Percentiles rank a stretch among this genome's conserved stretches.
phyloP scores from a whole-genome alignment of 176 grass and related monocot species.

The Paspalum notatum region DNA sequence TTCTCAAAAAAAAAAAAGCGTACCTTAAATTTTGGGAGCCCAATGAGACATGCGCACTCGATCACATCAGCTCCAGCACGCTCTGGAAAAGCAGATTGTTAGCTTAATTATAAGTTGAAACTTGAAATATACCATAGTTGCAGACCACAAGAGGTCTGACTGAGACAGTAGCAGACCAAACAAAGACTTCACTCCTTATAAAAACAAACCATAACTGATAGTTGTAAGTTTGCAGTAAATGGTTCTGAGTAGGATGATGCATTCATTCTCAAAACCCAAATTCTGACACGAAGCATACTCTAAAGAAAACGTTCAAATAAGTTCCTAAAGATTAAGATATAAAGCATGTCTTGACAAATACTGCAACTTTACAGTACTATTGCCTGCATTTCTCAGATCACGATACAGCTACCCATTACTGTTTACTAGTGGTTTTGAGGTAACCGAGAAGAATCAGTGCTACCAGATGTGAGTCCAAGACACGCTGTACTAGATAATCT shows the following conservation, averaged over 20 bases:
- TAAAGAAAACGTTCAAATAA: constrained; percentile 30
- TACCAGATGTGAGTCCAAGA: not conserved
- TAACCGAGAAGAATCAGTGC: constrained; percentile 1
- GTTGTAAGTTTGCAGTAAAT: not conserved
- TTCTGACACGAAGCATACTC: constrained; percentile 27
- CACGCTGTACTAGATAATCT: constrained; percentile 8
- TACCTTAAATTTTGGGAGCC: constrained; percentile 92
- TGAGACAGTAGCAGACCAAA: constrained; percentile 25
- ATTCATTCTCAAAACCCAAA: constrained; percentile 41
- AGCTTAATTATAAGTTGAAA: not conserved
- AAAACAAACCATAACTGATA: constrained; percentile 1
- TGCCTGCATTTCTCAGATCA: not conserved
- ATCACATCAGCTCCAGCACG: constrained; percentile 77
- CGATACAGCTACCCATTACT: not conserved
- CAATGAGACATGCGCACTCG: constrained; percentile 91
- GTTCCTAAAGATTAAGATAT: not conserved
- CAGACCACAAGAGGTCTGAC: too few species aligned
- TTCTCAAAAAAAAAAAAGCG: not conserved
- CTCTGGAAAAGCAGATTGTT: constrained; percentile 57
- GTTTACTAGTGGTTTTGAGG: not conserved
- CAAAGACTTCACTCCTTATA: not conserved
- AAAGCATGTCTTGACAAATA: not conserved
- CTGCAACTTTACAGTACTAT: constrained; percentile 8
- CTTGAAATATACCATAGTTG: not conserved
- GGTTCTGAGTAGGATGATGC: constrained; percentile 16